Evolutionary conservation across 306 rosid species (phyloP), one percentile per base, ranked within the genome.

Genomic region (Vicia sativa): DNA sequence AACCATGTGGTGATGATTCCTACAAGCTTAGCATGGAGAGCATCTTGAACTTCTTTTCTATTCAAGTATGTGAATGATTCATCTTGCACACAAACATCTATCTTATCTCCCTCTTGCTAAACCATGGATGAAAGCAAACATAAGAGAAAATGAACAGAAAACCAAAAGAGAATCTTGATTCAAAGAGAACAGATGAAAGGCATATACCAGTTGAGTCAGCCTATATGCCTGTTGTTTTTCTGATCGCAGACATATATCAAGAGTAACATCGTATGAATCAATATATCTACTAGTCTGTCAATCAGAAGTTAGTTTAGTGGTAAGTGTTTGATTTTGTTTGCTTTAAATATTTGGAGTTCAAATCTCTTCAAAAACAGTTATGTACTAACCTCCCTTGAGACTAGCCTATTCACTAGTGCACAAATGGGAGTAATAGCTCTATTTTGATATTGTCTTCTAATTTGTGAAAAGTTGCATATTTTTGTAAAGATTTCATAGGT

Each of bases 81-180:
- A 65, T 91, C 92, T 39, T 81, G 90, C 45, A 84, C 82, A 73
- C 95, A 90, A 15, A 86, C 92, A 78, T 87, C 95, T 77, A 86
- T 38, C 23, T 76, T 80, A 42, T 29, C 85, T 3, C 57, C 63
- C 11, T 75, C 82, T 84, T 80, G 86, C 82, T 83, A n/a, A 44
- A 25, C 14, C 6, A 45, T 23, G 9, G 13, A 64, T 16, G 15
- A 79, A 55, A 14, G 5, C 11, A 19, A 28, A 8, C 25, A 42
- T 34, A 53, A 21, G 2, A 58, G 3, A 64, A 67, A 35, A 21
- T 35, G 11, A 46, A 7, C 34, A 10, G 4, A 18, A 49, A 29
- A 39, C 13, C 29, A 67, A 67, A 39, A 11, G 34, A 19, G 14
- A 48, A 68, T 9, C 4, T 13, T 45, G 14, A 35, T 56, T 15